Conservation (phyloP, 805 yeast species). For the Wickerhamiella sergipiensis region DNA sequence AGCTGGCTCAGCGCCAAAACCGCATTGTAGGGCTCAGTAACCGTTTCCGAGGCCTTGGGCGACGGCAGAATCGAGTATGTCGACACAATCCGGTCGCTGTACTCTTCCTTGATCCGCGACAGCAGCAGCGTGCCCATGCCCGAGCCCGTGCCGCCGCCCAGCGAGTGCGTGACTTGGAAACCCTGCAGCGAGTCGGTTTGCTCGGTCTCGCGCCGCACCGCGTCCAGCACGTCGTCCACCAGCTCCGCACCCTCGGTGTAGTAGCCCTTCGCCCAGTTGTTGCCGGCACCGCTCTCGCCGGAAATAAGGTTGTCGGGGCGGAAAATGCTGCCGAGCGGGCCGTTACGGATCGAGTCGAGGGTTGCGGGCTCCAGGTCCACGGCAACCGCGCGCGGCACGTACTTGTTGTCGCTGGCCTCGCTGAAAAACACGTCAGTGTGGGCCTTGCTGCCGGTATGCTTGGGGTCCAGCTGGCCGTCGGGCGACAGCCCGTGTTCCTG, state of each 20-base stretch:
- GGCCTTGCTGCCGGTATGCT: constrained; percentile 19
- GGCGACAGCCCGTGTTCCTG: constrained; percentile 26
- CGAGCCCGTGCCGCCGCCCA: constrained; percentile 94
- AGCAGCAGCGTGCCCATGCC: constrained; percentile 91
- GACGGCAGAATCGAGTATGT: constrained; percentile 93
- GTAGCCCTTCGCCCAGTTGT: constrained; percentile 96
- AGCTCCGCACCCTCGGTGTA: constrained; percentile 95
- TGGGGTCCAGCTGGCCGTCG: constrained; percentile 18
- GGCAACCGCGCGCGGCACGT: constrained; percentile 87
- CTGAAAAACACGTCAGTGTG: constrained; percentile 76
- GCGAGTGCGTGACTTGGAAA: constrained; percentile 75
- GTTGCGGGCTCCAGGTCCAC: constrained; percentile 95
- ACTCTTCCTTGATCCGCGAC: constrained; percentile 80
- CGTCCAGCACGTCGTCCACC: constrained; percentile 83
- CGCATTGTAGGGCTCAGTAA: constrained; percentile 91
- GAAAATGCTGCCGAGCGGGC: constrained; percentile 67
- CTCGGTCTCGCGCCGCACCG: constrained; percentile 88
- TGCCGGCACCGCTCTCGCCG: constrained; percentile 91
- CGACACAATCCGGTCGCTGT: constrained; percentile 93
- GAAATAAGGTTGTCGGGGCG: constrained; percentile 86
- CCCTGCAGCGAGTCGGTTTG: constrained; percentile 90
- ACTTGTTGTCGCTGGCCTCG: constrained; percentile 65
- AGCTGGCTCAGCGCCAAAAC: constrained; percentile 85
- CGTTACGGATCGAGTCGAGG: constrained; percentile 69
- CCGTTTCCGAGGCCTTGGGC: constrained; percentile 85